Evolutionary conservation across 164 flowering plant genomes (phyloP).

Genomic region (Euptelea pleiosperma): DNA sequence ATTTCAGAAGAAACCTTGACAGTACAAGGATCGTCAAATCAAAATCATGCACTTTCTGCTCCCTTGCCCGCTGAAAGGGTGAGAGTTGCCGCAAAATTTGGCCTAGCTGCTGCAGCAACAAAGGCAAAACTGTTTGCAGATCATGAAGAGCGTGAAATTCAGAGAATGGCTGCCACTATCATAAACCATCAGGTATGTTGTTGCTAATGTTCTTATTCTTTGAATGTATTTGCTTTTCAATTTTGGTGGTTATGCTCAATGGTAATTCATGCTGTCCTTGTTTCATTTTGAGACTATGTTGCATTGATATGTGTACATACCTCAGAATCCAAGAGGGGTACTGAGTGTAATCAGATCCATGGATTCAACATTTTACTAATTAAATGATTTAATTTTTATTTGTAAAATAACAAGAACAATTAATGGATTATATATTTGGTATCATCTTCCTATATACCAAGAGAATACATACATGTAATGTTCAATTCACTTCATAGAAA

Average conservation of each 20-base stretch:
- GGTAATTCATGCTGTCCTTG: too few species aligned
- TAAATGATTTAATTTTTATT: too few species aligned
- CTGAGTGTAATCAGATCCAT: too few species aligned
- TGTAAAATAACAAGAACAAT: too few species aligned
- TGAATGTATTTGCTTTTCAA: background rate
- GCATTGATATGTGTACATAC: too few species aligned
- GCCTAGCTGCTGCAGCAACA: slow-evolving; percentile 88
- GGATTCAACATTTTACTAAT: too few species aligned
- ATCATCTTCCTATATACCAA: too few species aligned
- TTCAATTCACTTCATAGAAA: too few species aligned
- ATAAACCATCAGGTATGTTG: slow-evolving; percentile 83
- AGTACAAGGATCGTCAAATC: slow-evolving; percentile 29
- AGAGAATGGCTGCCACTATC: slow-evolving; percentile 85
- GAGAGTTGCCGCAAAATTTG: slow-evolving; percentile 72
- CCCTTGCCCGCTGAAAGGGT: slow-evolving; percentile 61
- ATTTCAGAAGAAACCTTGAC: slow-evolving; percentile 33
- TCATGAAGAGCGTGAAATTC: slow-evolving; percentile 99
- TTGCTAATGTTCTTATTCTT: background rate
- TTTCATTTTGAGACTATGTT: background rate
- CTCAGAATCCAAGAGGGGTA: too few species aligned
- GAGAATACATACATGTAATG: too few species aligned
- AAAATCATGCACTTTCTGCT: slow-evolving; percentile 32
- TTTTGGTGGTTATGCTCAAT: background rate
- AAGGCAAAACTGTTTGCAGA: slow-evolving; percentile 95
- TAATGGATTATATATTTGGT: too few species aligned